phyloP scores from a whole-genome alignment of 345 rosid genomes.

The Nasturtium officinale region DNA sequence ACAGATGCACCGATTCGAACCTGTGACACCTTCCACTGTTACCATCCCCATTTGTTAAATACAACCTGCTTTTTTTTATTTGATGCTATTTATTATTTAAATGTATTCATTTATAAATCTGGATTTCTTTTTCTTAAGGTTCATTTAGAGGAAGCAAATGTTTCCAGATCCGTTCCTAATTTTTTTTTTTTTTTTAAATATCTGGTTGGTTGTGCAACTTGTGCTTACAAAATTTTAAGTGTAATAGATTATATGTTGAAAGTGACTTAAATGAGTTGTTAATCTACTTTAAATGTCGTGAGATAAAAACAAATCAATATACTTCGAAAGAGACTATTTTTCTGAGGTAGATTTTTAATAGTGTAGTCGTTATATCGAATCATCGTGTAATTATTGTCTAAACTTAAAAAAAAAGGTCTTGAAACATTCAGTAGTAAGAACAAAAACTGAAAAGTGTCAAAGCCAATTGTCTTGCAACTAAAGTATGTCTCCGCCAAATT shows the following conservation, averaged over 20 bases:
- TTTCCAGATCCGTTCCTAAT: not conserved
- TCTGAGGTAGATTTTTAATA: too few species aligned
- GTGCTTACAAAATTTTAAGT: not conserved
- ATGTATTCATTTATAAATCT: not conserved
- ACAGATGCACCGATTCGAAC: slow-evolving; percentile 37
- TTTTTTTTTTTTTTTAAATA: too few species aligned
- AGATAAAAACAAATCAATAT: not conserved
- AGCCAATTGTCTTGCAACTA: not conserved
- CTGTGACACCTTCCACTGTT: slow-evolving; percentile 14
- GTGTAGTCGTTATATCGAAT: not conserved
- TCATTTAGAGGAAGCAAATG: not conserved
- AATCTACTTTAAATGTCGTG: not conserved
- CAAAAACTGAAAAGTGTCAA: not conserved
- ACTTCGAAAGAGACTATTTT: too few species aligned
- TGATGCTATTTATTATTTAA: not conserved
- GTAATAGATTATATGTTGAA: slow-evolving; percentile 1
- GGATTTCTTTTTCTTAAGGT: not conserved
- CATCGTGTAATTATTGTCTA: not conserved
- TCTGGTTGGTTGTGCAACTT: slow-evolving; percentile 11
- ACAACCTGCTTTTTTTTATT: not conserved
- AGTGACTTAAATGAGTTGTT: slow-evolving; percentile 3
- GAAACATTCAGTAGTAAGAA: not conserved
- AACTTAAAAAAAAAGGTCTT: not conserved
- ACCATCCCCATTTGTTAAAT: not conserved
- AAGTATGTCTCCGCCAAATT: not conserved